Evolutionary conservation across 2,329 filamentous ascomycete species (phyloP).

Genomic region (Neoarthrinium moseri): DNA sequence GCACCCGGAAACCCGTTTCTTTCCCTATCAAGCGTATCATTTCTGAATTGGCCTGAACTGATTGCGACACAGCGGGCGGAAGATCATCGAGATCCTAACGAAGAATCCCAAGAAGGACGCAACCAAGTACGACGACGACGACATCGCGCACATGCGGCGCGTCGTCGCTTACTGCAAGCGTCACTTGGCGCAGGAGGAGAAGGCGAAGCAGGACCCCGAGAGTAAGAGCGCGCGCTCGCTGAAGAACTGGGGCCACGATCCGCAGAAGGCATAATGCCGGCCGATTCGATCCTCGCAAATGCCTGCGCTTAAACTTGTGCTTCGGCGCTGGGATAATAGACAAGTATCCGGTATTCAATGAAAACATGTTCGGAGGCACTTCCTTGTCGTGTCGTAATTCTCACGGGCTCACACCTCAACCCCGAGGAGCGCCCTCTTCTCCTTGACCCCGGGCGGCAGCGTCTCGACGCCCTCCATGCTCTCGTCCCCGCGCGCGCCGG

Average conservation of each 20-base stretch:
- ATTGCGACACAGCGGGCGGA: constrained; percentile 43
- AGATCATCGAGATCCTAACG: constrained; percentile 55
- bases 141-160: constrained; percentile 51
- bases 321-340: no score
- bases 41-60: background rate
- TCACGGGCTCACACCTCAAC: background rate
- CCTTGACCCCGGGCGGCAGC: background rate
- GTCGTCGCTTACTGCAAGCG: constrained; percentile 59
- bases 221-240: constrained; percentile 45
- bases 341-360: no score
- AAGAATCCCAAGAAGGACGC: constrained; percentile 53
- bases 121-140: constrained; percentile 43
- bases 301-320: no score
- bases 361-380: no score
- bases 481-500: background rate
- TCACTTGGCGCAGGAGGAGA: constrained; percentile 58
- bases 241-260: constrained; percentile 54
- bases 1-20: no score
- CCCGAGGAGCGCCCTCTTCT: background rate
- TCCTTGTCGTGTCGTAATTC: no score
- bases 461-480: constrained; percentile 1
- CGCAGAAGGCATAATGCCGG: constrained; percentile 31
- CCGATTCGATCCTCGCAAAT: no score
- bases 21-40: no score
- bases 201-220: constrained; percentile 41